A percentile compares a stretch with the other conserved stretches of the same genome.
Evolutionary conservation across 2,329 filamentous ascomycete species (phyloP).

Genomic region (Aspergillus brunneoviolaceus): DNA sequence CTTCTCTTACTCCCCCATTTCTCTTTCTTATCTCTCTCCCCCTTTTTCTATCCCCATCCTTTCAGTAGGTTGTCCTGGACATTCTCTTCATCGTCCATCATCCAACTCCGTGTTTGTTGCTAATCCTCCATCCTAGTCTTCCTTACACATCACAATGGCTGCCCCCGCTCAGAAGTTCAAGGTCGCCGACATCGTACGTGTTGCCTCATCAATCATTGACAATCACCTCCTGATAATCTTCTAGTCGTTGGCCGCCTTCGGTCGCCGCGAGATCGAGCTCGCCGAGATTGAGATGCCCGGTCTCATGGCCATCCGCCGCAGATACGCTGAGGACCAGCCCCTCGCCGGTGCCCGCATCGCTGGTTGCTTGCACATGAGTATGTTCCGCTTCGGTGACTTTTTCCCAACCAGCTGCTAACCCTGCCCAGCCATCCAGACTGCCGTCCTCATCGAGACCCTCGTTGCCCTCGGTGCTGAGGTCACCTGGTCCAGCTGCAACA

Average conservation of each 20-base stretch:
- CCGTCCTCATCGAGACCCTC: conserved; percentile 98
- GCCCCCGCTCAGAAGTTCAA: conserved; percentile 92
- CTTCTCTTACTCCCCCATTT: conserved; percentile 10
- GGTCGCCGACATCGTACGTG: conserved; percentile 84
- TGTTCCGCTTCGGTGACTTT: conserved; percentile 26
- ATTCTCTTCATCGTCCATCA: background rate
- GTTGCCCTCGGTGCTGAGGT: conserved; percentile 93
- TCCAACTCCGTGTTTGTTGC: background rate
- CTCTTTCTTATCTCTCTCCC: conserved; percentile 7
- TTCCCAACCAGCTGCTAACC: conserved; percentile 10
- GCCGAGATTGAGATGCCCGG: conserved; percentile 96
- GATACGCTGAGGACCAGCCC: conserved; percentile 92
- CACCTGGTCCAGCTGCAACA: conserved; percentile 99
- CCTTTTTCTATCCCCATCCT: conserved; percentile 4
- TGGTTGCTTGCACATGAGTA: conserved; percentile 97
- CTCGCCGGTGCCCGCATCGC: conserved; percentile 93
- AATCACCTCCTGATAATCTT: background rate
- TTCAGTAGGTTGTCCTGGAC: conserved; percentile 3
- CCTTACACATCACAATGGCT: conserved; percentile 48
- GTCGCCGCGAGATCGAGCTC: conserved; percentile 97
- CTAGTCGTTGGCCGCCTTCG: conserved; percentile 87
- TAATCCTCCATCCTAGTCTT: conserved; percentile 7
- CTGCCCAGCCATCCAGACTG: conserved; percentile 82
- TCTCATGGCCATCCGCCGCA: conserved; percentile 89
- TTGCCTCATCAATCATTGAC: background rate